phyloP scores from a whole-genome alignment of 164 flowering plant genomes.

The Sedum album region DNA sequence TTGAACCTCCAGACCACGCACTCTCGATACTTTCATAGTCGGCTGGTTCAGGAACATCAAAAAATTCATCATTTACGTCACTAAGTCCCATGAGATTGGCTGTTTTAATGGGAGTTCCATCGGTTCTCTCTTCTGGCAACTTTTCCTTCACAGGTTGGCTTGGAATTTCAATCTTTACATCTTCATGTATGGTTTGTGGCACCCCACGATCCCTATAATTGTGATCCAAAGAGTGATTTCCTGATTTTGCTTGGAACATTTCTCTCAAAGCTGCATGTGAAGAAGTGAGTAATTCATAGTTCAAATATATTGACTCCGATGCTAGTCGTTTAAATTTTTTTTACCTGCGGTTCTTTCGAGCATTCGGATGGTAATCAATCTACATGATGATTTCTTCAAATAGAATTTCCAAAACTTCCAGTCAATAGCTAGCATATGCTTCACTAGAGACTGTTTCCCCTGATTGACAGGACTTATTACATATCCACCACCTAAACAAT shows the following conservation, averaged over 20 bases:
- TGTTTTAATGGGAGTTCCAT: slow-evolving; percentile 15
- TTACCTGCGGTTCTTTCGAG: too few relatives aligned
- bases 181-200: slow-evolving; percentile 18
- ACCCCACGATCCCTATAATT: slow-evolving; percentile 29
- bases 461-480: slow-evolving; percentile 65
- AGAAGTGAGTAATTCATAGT: slow-evolving; percentile 1
- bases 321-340: too few relatives aligned
- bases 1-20: slow-evolving; percentile 31
- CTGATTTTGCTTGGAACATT: slow-evolving; percentile 52
- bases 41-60: slow-evolving; percentile 55
- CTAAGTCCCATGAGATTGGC: slow-evolving; percentile 37
- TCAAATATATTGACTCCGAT: not conserved
- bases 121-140: slow-evolving; percentile 16
- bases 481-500: slow-evolving; percentile 77
- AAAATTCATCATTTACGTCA: slow-evolving; percentile 56
- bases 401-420: slow-evolving; percentile 83
- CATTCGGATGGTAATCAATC: slow-evolving; percentile 50
- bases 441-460: slow-evolving; percentile 70
- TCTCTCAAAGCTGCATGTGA: slow-evolving; percentile 63
- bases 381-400: slow-evolving; percentile 36
- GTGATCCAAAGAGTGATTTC: slow-evolving; percentile 28
- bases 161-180: not conserved
- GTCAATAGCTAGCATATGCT: slow-evolving; percentile 91
- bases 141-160: not conserved
- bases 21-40: slow-evolving; percentile 35